phyloP scores from a whole-genome alignment of 352 stramenopile genomes.

The Phytophthora pseudosyringae region DNA sequence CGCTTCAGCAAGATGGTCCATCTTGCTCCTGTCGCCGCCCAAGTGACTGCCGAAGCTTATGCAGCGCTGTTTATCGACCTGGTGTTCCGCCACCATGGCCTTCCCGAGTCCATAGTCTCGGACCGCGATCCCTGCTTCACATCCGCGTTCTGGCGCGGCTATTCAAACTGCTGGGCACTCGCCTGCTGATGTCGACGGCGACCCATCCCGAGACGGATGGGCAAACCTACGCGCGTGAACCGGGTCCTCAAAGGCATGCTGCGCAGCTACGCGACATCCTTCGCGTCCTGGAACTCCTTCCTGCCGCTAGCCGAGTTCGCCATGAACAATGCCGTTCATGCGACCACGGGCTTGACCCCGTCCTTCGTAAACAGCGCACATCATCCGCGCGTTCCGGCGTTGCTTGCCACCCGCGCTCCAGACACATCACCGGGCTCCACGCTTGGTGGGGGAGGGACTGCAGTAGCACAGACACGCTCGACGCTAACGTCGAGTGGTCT shows the following conservation, averaged over 20 bases:
- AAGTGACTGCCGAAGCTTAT: no score
- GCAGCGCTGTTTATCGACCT: no score
- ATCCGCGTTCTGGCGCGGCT: background rate
- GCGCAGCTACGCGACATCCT: background rate
- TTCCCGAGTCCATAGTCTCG: no score
- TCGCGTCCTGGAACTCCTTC: background rate
- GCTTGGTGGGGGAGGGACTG: no score
- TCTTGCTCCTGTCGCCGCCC: no score
- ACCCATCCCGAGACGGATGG: background rate
- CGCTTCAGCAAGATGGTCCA: no score
- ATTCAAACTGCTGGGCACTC: background rate
- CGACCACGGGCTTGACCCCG: background rate
- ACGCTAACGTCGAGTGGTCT: background rate
- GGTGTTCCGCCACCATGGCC: background rate
- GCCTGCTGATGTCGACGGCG: background rate
- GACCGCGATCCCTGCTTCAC: background rate
- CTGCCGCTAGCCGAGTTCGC: background rate
- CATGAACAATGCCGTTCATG: background rate
- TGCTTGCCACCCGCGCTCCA: background rate
- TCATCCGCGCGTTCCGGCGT: background rate
- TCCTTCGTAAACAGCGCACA: constrained; percentile 2
- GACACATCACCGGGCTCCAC: background rate
- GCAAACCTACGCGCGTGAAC: background rate
- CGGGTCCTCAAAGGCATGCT: background rate
- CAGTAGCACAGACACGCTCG: background rate